A percentile compares a stretch with the other conserved stretches of the same genome.
phyloP scores from a whole-genome alignment of 2,329 filamentous ascomycete genomes.

The Sclerotinia minor region DNA sequence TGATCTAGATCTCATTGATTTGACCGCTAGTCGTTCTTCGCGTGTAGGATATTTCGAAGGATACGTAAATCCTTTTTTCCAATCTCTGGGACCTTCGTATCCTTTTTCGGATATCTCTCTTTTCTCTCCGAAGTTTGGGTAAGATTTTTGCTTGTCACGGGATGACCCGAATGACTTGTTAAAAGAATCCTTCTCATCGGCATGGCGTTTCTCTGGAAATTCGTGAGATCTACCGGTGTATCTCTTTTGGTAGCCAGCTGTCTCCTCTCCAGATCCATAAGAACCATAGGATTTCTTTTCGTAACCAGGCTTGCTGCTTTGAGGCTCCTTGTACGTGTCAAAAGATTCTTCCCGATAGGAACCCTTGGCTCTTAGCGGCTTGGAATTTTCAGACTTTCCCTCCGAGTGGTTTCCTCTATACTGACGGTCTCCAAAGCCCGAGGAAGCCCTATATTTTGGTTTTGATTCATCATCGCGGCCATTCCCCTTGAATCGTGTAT shows the following conservation, averaged over 20 bases:
- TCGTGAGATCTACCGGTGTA: background rate
- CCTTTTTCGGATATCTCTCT: background rate
- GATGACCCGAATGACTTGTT: background rate
- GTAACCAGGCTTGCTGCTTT: background rate
- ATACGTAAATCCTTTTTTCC: background rate
- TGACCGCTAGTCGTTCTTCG: slow-evolving; percentile 2
- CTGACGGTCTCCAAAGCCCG: background rate
- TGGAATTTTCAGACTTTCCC: background rate
- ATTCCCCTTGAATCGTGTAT: background rate
- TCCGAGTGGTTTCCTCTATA: background rate
- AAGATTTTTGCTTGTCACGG: slow-evolving; percentile 5
- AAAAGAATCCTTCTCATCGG: background rate
- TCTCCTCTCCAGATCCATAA: background rate
- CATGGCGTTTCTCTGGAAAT: background rate
- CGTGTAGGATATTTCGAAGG: slow-evolving; percentile 11
- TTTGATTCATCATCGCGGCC: background rate
- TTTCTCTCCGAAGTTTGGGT: background rate
- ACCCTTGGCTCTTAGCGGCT: background rate
- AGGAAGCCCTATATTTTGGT: background rate
- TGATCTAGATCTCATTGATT: background rate
- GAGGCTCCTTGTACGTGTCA: background rate
- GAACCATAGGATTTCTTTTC: slow-evolving; percentile 9
- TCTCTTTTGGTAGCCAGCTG: background rate
- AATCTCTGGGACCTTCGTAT: background rate
- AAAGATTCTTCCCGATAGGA: background rate